Percentiles rank a stretch among this genome's conserved stretches.
Conservation (phyloP, 2,329 filamentous ascomycete species). For the Colletotrichum lentis region DNA sequence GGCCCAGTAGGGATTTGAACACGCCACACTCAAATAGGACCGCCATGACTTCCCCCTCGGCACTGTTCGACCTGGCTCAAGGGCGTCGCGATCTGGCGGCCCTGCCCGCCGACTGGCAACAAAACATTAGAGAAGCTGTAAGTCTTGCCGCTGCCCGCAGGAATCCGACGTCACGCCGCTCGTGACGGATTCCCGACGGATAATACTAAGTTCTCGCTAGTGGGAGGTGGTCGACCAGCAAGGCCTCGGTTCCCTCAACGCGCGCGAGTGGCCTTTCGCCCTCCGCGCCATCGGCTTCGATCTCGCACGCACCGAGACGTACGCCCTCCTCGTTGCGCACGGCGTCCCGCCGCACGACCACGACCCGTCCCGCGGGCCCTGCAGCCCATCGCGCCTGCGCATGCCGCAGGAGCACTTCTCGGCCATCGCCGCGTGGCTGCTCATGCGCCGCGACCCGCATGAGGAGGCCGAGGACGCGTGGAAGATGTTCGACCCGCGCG, state of each 20-base stretch:
- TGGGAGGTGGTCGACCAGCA: slow-evolving; percentile 97
- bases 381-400: slow-evolving; percentile 72
- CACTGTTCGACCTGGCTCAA: slow-evolving; percentile 36
- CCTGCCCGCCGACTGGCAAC: slow-evolving; percentile 37
- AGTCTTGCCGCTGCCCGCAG: not conserved
- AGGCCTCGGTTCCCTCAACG: slow-evolving; percentile 92
- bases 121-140: slow-evolving; percentile 39
- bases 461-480: slow-evolving; percentile 94
- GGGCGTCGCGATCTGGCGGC: slow-evolving; percentile 37
- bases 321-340: slow-evolving; percentile 80
- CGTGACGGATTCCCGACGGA: not conserved
- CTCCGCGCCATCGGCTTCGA: slow-evolving; percentile 96
- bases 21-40: not conserved
- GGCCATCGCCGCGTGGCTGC: slow-evolving; percentile 79
- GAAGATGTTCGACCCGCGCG: slow-evolving; percentile 88
- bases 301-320: slow-evolving; percentile 84
- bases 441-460: slow-evolving; percentile 81
- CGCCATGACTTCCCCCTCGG: slow-evolving; percentile 33
- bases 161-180: not conserved
- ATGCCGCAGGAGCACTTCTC: slow-evolving; percentile 78
- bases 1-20: not conserved
- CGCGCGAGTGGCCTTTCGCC: slow-evolving; percentile 97
- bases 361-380: slow-evolving; percentile 55
- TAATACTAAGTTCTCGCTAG: slow-evolving; percentile 52
- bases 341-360: slow-evolving; percentile 74